Evolutionary conservation across 768 basidiomycete species (phyloP).

Genomic region (Naganishia vaughanmartiniae): DNA sequence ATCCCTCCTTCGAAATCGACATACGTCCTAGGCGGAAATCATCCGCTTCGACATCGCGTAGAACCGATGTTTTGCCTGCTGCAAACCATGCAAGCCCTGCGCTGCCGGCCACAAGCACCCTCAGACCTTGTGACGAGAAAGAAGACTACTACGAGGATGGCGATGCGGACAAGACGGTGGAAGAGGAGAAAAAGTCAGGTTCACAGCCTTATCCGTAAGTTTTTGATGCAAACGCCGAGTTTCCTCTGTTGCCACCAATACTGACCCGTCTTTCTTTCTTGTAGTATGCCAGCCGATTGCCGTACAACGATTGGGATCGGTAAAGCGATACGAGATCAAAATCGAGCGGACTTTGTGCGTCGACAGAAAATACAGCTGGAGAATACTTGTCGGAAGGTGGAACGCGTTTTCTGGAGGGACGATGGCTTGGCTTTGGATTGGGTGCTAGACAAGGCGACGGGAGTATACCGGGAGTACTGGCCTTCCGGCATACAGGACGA

Average conservation of each 20-base stretch:
- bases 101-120: neutral
- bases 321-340: neutral
- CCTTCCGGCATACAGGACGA: neutral
- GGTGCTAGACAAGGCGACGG: constrained; percentile 3
- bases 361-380: neutral
- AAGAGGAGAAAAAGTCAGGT: neutral
- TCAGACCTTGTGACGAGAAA: neutral
- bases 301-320: neutral
- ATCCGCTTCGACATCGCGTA: neutral
- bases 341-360: neutral
- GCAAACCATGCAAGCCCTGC: neutral
- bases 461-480: constrained; percentile 11
- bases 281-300: constrained; percentile 8
- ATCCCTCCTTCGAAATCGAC: neutral
- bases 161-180: neutral
- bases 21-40: neutral
- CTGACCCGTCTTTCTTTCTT: neutral
- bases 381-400: constrained; percentile 1
- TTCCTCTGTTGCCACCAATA: neutral
- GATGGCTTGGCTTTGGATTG: constrained; percentile 25
- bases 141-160: neutral
- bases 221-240: neutral
- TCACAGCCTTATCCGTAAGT: constrained; percentile 11
- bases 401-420: constrained; percentile 16
- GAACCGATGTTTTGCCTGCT: neutral